Base-by-base conservation (phyloP, 2,329 filamentous ascomycete genomes). In the Fusarium sublunatum region DNA sequence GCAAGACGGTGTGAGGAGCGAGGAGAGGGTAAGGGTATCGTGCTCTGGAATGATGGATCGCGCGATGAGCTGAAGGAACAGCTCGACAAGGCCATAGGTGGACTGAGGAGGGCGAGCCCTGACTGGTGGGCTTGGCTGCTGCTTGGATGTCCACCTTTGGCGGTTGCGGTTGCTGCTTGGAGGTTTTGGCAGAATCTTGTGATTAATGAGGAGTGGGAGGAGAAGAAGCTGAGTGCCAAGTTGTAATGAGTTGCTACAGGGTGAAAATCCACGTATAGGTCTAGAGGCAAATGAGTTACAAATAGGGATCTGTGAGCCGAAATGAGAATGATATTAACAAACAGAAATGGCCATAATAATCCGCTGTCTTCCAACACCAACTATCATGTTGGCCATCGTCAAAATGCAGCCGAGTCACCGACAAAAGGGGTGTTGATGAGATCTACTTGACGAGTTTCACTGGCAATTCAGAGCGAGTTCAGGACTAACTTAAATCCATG, bases 11-110 rank as follows among this genome's bases (percentile, higher is more conserved):
- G 89, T 59, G 82, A 90, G 76, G 87, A 84, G 42, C 81, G 92
- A 41, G 85, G 82, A 47, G 74, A 77, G 40, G 87, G 86, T 7
- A 84, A 83, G 43, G 94, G 93, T 0, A 84, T 93, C 4, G 92
- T 97, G 31, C 84, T 99, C 24, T 95, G 91, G 91, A 99, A 99
- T 78, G 94, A 98, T 77, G 86, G 86, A 3, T 87, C 86, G 42
- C 88, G 82, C 71, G 88, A 87, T 32, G 86, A 92, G 61, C 75
- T 99, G 72, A 84, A 86, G 76, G 76, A 72, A 46, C 87, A 92
- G 74, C 79, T 98, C 10, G 82, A 83, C 47, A 80, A 78, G 57
- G 90, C 88, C 7, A 87, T 98, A 79, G 72, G 70, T 5, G 82
- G 83, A 58, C 78, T 97, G 34, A 82, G 81, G 70, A 79, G 71